Conservation (phyloP, 169 alveolate genomes). For the Neospora caninum region DNA sequence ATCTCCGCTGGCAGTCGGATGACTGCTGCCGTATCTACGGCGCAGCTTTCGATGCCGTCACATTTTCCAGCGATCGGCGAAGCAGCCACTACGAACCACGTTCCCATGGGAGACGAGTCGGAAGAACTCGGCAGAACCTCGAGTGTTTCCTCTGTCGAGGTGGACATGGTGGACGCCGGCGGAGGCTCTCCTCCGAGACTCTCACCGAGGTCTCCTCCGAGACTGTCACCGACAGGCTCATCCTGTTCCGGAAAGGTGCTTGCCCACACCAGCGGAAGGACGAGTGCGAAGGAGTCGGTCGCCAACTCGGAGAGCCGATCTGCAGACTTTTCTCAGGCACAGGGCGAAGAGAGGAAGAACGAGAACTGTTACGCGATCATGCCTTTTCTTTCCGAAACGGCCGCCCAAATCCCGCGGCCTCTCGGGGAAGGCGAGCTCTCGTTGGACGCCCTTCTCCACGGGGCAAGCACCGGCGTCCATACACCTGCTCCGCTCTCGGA, state of each 20-base stretch:
- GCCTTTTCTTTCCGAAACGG: neutral
- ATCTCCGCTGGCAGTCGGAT: neutral
- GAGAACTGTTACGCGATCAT: neutral
- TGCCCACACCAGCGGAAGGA: too few species aligned
- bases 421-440: neutral
- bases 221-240: too few species aligned
- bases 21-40: neutral
- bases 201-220: too few species aligned
- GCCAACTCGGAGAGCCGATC: too few species aligned
- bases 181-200: neutral
- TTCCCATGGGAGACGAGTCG: neutral
- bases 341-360: neutral
- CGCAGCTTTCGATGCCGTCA: neutral
- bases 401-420: neutral
- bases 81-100: neutral
- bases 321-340: too few species aligned
- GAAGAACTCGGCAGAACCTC: neutral
- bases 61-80: neutral
- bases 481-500: neutral
- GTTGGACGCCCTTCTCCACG: neutral
- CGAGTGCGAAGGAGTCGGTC: too few species aligned
- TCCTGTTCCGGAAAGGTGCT: too few species aligned
- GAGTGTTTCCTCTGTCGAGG: neutral
- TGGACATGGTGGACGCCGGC: neutral
- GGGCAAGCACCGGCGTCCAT: neutral